These are phyloP conservation scores for Papilionanthe hybrid DNA, from an alignment of 116 monocot species.

Conservation along the genomic window DNA sequence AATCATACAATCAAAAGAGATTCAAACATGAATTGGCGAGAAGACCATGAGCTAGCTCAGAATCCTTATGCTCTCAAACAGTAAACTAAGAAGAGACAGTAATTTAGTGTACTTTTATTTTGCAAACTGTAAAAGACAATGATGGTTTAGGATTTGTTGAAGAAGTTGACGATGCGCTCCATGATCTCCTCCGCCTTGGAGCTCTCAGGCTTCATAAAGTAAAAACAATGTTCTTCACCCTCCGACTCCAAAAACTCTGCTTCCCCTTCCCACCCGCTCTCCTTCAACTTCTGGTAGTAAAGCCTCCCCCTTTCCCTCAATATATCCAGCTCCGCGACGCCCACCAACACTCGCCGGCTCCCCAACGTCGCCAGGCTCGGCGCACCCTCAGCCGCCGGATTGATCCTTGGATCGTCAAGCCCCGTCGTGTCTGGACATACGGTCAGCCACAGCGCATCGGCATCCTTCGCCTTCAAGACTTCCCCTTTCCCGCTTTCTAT, in stretches of 20 bases:
- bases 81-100: too few relatives aligned
- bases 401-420: constrained; percentile 11
- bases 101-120: too few relatives aligned
- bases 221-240: constrained; percentile 23
- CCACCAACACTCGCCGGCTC: constrained; percentile 23
- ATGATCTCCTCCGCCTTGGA: constrained; percentile 6
- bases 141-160: too few relatives aligned
- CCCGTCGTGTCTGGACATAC: constrained; percentile 8
- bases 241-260: constrained; percentile 18
- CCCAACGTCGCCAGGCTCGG: constrained; percentile 19
- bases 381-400: constrained; percentile 12
- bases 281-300: constrained; percentile 20
- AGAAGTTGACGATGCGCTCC: background rate
- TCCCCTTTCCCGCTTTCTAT: background rate
- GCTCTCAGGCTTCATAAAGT: background rate
- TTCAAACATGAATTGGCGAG: too few relatives aligned
- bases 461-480: background rate
- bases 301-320: constrained; percentile 8
- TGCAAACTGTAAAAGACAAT: too few relatives aligned
- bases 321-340: constrained; percentile 17
- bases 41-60: too few relatives aligned
- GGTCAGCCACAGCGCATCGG: background rate
- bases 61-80: too few relatives aligned
- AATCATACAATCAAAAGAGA: too few relatives aligned
- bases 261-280: constrained; percentile 28